Conservation (phyloP, 179 eudicot genomes). For the Silene coronaria region DNA sequence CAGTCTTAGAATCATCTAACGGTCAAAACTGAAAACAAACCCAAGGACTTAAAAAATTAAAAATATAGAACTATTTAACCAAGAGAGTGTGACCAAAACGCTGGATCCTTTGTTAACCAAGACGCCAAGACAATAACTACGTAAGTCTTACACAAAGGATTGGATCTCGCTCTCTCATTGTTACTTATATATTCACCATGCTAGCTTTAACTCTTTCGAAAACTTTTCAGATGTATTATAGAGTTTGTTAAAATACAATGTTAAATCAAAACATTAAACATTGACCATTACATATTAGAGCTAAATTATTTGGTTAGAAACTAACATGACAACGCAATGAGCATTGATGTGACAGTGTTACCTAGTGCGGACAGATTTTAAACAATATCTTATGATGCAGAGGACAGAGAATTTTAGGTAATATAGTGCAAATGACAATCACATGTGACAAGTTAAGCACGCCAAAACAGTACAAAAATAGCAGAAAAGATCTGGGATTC, state of each 20-base stretch:
- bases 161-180: neutral
- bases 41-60: neutral
- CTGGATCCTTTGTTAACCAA: neutral
- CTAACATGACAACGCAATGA: neutral
- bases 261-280: too few relatives aligned
- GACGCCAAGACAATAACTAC: neutral
- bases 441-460: neutral
- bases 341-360: neutral
- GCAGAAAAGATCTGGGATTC: neutral
- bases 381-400: too few relatives aligned
- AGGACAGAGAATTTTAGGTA: too few relatives aligned
- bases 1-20: neutral
- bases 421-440: too few relatives aligned
- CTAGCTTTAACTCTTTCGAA: neutral
- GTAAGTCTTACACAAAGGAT: neutral
- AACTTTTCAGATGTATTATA: neutral
- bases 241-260: too few relatives aligned
- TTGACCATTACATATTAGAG: too few relatives aligned
- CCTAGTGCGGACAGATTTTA: too few relatives aligned
- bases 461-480: slow-evolving; percentile 1
- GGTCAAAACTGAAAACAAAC: neutral
- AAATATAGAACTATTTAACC: neutral
- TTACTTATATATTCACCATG: neutral
- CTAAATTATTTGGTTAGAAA: neutral
- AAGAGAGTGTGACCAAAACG: neutral